Conservation (phyloP, 2,329 filamentous ascomycete genomes). For the Calonectria multiphialidica region DNA sequence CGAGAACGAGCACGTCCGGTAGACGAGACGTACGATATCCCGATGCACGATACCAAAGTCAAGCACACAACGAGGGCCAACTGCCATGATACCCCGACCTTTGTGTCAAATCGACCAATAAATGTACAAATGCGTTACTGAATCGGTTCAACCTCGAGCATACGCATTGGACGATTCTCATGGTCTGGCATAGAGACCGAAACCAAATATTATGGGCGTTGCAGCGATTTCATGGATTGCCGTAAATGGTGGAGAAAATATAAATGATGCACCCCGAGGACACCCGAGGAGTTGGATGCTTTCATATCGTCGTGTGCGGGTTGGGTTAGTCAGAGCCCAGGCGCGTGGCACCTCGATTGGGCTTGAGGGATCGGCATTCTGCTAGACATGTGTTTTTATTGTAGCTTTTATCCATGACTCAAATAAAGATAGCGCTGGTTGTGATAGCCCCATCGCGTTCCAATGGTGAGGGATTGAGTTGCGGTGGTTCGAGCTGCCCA, state of each 20-base stretch:
- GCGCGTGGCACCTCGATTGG: neutral
- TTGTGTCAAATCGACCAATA: conserved; percentile 1
- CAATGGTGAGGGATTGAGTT: neutral
- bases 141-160: neutral
- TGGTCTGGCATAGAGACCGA: neutral
- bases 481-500: neutral
- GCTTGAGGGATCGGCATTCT: conserved; percentile 1
- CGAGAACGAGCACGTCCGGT: conserved; percentile 38
- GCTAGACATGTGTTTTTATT: conserved; percentile 19
- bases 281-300: neutral
- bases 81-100: too few relatives aligned
- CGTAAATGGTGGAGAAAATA: neutral
- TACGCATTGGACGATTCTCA: neutral
- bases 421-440: neutral
- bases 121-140: neutral
- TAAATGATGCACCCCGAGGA: neutral
- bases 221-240: neutral
- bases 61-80: conserved; percentile 6
- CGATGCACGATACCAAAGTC: neutral
- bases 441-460: neutral
- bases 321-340: neutral
- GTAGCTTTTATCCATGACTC: conserved; percentile 13
- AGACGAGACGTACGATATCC: conserved; percentile 39
- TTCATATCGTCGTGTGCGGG: neutral
- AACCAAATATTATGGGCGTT: neutral